phyloP scores from a whole-genome alignment of 1,284 basidiomycete species.

The Amylostereum chailletii region DNA sequence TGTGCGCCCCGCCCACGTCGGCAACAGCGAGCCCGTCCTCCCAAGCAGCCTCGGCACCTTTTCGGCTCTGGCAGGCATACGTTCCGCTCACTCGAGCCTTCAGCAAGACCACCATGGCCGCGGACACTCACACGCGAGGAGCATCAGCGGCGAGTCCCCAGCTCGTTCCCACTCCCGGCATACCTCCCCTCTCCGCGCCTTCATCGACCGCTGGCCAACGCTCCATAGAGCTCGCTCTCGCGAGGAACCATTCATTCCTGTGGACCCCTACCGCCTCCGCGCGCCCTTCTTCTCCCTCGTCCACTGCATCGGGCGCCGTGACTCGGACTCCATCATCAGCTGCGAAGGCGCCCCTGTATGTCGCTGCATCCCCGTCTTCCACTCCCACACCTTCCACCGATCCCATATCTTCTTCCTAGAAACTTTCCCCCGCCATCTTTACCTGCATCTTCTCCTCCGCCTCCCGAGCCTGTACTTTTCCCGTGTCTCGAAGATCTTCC shows the following conservation, averaged over 20 bases:
- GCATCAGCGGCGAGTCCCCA: constrained; percentile 14
- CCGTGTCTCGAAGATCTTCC: constrained; percentile 63
- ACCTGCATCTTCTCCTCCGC: constrained; percentile 54
- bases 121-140: constrained; percentile 6
- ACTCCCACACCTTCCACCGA: constrained; percentile 8
- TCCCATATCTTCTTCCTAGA: constrained; percentile 30
- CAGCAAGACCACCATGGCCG: background rate
- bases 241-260: constrained; percentile 42
- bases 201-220: constrained; percentile 21
- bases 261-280: constrained; percentile 26
- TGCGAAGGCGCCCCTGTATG: constrained; percentile 1
- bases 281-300: background rate
- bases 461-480: constrained; percentile 68
- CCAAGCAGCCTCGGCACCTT: background rate
- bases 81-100: constrained; percentile 1
- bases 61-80: constrained; percentile 4
- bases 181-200: constrained; percentile 32
- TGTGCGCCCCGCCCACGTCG: constrained; percentile 1
- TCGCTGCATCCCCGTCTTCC: constrained; percentile 9
- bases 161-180: constrained; percentile 30
- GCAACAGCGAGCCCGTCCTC: constrained; percentile 10
- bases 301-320: background rate
- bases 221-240: constrained; percentile 29
- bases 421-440: constrained; percentile 49
- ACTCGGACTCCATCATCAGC: background rate